These are phyloP conservation scores for Bryopsis sp. DNA, from an alignment of 139 green algal genomes.

Conservation along the genomic window DNA sequence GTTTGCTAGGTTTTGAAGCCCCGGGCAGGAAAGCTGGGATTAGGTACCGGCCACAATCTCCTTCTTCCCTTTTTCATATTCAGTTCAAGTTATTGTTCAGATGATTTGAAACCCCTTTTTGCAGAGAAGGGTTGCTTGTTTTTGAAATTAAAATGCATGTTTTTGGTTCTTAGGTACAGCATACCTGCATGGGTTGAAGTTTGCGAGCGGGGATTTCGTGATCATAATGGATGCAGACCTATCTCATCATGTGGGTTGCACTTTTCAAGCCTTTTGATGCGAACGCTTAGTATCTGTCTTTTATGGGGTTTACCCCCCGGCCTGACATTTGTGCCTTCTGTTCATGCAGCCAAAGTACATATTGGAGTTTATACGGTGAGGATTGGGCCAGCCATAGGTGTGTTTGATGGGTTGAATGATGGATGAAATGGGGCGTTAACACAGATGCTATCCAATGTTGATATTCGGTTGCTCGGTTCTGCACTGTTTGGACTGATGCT, in stretches of 20 bases:
- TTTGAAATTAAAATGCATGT: not conserved
- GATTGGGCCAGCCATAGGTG: not conserved
- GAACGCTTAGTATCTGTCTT: no score
- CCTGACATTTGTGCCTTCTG: not conserved
- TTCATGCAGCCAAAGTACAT: slow-evolving; percentile 63
- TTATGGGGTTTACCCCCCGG: no score
- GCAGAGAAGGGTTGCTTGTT: no score
- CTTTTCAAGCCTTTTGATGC: no score
- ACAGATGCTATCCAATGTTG: no score
- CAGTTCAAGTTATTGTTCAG: no score
- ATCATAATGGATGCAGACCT: slow-evolving; percentile 97
- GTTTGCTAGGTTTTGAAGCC: slow-evolving; percentile 39
- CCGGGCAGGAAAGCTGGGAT: slow-evolving; percentile 65
- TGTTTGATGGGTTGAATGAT: no score
- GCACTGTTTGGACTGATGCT: not conserved
- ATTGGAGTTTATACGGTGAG: slow-evolving; percentile 32
- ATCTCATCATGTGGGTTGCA: slow-evolving; percentile 77
- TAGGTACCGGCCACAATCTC: slow-evolving; percentile 39
- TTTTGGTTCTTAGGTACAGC: slow-evolving; percentile 20
- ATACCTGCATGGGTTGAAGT: slow-evolving; percentile 31
- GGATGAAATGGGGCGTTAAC: no score
- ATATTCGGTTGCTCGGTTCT: not conserved
- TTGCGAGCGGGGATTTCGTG: slow-evolving; percentile 63
- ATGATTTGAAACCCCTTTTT: no score
- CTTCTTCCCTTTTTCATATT: no score